Conservation (phyloP, 2,329 filamentous ascomycete species). For the Akanthomyces lecanii region DNA sequence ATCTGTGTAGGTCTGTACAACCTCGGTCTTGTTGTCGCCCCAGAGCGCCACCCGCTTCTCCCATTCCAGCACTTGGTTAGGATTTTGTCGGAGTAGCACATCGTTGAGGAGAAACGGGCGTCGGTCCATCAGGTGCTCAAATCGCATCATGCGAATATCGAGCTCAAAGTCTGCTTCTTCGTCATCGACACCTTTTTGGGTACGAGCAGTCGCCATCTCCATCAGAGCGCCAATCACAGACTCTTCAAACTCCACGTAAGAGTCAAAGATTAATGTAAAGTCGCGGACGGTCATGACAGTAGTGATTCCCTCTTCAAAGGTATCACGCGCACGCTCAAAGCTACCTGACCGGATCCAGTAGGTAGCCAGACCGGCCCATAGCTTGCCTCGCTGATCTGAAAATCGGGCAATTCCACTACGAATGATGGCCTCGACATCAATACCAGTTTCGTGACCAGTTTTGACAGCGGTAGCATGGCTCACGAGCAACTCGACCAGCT, state of each 20-base stretch:
- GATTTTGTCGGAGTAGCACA: constrained; percentile 89
- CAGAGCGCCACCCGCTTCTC: constrained; percentile 93
- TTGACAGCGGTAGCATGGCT: constrained; percentile 84
- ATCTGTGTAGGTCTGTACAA: constrained; percentile 90
- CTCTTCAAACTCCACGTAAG: constrained; percentile 95
- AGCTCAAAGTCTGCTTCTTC: constrained; percentile 88
- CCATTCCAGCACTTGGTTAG: constrained; percentile 95
- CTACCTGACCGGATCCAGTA: constrained; percentile 94
- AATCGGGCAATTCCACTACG: constrained; percentile 88
- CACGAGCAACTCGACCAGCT: constrained; percentile 93
- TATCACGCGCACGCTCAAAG: constrained; percentile 87
- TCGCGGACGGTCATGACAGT: constrained; percentile 98
- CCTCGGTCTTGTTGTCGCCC: constrained; percentile 87
- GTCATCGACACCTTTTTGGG: constrained; percentile 73
- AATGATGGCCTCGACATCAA: constrained; percentile 89
- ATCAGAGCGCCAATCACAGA: constrained; percentile 88
- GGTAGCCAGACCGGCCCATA: constrained; percentile 91
- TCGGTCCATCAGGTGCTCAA: constrained; percentile 96
- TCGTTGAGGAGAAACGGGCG: constrained; percentile 95
- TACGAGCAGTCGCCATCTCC: constrained; percentile 75
- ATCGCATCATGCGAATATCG: constrained; percentile 95
- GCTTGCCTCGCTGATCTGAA: constrained; percentile 86
- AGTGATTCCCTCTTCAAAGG: constrained; percentile 93
- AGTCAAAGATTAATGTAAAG: constrained; percentile 94
- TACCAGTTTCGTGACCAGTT: constrained; percentile 72